A percentile compares a stretch with the other conserved stretches of the same genome.
Evolutionary conservation across 225 moss, liverwort and hornwort species (phyloP).

Genomic region (Physcomitrium patens): DNA sequence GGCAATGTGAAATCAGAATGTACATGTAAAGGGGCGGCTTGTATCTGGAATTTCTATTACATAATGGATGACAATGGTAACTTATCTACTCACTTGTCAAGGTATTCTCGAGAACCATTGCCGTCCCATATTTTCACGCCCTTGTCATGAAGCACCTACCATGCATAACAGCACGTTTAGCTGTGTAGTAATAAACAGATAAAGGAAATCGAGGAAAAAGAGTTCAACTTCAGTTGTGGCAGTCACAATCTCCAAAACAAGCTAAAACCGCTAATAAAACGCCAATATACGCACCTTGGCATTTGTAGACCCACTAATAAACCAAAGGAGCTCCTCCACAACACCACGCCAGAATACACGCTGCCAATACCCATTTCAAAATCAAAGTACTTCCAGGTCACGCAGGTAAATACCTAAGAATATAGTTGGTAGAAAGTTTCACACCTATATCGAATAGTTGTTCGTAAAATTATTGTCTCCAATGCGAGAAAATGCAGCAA

Average conservation of each 20-base stretch:
- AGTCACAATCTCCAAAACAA: conserved; percentile 12
- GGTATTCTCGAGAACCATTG: conserved; percentile 78
- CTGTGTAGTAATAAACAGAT: background rate
- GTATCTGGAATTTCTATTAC: background rate
- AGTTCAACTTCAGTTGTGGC: background rate
- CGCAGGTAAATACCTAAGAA: background rate
- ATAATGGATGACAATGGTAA: background rate
- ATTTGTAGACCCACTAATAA: conserved; percentile 94
- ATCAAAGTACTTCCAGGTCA: background rate
- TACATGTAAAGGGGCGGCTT: conserved; percentile 13
- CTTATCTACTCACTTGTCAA: conserved; percentile 57
- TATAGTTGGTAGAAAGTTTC: background rate
- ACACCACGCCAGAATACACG: conserved; percentile 94
- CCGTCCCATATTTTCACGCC: conserved; percentile 90
- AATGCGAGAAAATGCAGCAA: conserved; percentile 7
- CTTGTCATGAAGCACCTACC: conserved; percentile 81
- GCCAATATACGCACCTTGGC: conserved; percentile 55
- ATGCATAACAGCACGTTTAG: conserved; percentile 10
- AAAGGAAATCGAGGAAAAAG: conserved; percentile 1
- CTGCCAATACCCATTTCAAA: conserved; percentile 44
- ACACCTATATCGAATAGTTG: background rate
- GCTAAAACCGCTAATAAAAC: background rate
- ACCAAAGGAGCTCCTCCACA: conserved; percentile 95
- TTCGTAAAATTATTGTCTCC: background rate
- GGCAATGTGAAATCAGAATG: background rate